Evolutionary conservation across 129 eudicot genomes (phyloP).

Genomic region (Centaurea solstitialis): DNA sequence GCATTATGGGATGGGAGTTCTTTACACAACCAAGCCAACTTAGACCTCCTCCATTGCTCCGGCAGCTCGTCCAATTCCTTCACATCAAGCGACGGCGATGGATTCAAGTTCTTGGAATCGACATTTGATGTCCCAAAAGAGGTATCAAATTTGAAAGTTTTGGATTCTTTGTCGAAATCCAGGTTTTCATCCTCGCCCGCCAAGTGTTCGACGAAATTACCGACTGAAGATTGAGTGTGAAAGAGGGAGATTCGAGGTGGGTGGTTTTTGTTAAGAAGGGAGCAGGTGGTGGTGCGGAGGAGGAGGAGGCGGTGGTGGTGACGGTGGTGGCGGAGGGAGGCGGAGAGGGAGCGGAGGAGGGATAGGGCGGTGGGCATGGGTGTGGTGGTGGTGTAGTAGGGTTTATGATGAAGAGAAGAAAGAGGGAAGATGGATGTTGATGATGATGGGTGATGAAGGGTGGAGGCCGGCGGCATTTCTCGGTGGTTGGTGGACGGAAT

Average conservation of each 20-base stretch:
- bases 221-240: constrained; percentile 29
- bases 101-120: constrained; percentile 19
- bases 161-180: constrained; percentile 36
- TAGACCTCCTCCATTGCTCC: constrained; percentile 91
- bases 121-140: constrained; percentile 40
- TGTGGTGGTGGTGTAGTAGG: constrained; percentile 13
- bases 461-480: background rate
- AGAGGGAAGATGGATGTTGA: constrained; percentile 9
- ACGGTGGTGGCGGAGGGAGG: constrained; percentile 26
- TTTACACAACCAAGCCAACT: constrained; percentile 93
- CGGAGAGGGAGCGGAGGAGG: constrained; percentile 38
- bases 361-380: constrained; percentile 46
- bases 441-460: background rate
- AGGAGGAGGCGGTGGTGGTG: constrained; percentile 18
- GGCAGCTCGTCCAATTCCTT: constrained; percentile 84
- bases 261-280: constrained; percentile 8
- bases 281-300: constrained; percentile 18
- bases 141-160: constrained; percentile 41
- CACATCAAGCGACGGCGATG: constrained; percentile 52
- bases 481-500: background rate
- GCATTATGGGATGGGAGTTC: constrained; percentile 80
- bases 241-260: constrained; percentile 4
- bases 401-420: constrained; percentile 4
- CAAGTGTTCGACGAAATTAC: constrained; percentile 50
- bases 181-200: constrained; percentile 26